These are phyloP conservation scores for Plasmodium falciparum DNA, from an alignment of 169 alveolate species.

Conservation along the genomic window DNA sequence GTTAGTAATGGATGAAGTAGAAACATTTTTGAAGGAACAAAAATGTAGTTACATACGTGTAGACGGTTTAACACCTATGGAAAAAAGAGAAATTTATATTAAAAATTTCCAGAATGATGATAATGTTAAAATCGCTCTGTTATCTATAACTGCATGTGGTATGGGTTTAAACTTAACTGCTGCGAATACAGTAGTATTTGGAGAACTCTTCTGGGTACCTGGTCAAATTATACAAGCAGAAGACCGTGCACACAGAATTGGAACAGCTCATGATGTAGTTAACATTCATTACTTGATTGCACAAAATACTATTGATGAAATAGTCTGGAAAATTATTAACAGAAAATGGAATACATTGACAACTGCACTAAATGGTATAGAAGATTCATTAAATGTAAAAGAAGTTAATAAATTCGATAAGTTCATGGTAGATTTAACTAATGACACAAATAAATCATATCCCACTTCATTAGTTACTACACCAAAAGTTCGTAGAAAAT, in stretches of 20 bases:
- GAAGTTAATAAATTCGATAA: slow-evolving; percentile 65
- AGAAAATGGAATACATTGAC: slow-evolving; percentile 88
- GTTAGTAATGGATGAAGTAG: slow-evolving; percentile 93
- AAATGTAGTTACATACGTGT: slow-evolving; percentile 91
- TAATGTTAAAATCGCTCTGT: slow-evolving; percentile 91
- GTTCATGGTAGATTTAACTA: slow-evolving; percentile 62
- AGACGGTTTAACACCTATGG: slow-evolving; percentile 94
- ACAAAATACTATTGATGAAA: slow-evolving; percentile 87
- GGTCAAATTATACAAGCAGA: slow-evolving; percentile 98
- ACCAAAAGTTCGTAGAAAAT: slow-evolving; percentile 39
- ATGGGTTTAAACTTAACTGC: slow-evolving; percentile 96
- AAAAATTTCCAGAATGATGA: slow-evolving; percentile 91
- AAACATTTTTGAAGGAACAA: slow-evolving; percentile 82
- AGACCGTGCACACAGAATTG: slow-evolving; percentile 98
- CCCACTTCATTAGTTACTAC: slow-evolving; percentile 56
- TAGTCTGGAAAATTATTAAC: slow-evolving; percentile 85
- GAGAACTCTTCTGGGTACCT: slow-evolving; percentile 98
- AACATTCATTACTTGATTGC: slow-evolving; percentile 92
- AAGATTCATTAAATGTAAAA: slow-evolving; percentile 70
- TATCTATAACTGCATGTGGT: slow-evolving; percentile 97
- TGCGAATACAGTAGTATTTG: slow-evolving; percentile 97
- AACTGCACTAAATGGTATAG: slow-evolving; percentile 84
- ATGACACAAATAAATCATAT: slow-evolving; percentile 65
- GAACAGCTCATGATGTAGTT: slow-evolving; percentile 87
- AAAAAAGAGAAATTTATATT: slow-evolving; percentile 91